Conservation (phyloP, 169 alveolate species). For the Plasmodium adleri region DNA sequence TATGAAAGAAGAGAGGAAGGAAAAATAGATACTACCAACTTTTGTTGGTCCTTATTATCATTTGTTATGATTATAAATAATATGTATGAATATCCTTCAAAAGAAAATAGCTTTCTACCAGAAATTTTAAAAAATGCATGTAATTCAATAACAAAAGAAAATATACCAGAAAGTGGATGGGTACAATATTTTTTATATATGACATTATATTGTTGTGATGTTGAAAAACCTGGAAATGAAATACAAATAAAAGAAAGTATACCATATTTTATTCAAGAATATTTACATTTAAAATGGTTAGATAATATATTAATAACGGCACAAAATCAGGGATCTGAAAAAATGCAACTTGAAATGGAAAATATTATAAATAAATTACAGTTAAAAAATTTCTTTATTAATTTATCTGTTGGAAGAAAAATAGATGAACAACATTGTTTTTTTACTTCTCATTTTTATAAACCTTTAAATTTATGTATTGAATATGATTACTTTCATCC, state of each 20-base stretch:
- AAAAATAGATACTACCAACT: slow-evolving; percentile 79
- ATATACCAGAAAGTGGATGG: slow-evolving; percentile 89
- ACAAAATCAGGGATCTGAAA: slow-evolving; percentile 89
- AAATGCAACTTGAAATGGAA: slow-evolving; percentile 88
- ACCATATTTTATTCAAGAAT: slow-evolving; percentile 86
- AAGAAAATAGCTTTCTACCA: slow-evolving; percentile 69
- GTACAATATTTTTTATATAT: slow-evolving; percentile 86
- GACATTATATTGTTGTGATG: slow-evolving; percentile 88
- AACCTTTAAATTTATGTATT: slow-evolving; percentile 85
- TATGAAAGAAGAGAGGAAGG: slow-evolving; percentile 53
- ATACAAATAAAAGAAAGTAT: slow-evolving; percentile 83
- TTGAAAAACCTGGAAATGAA: slow-evolving; percentile 87
- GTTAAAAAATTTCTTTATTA: slow-evolving; percentile 83
- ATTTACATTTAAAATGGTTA: slow-evolving; percentile 88
- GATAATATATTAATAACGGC: slow-evolving; percentile 86
- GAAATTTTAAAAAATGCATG: slow-evolving; percentile 74
- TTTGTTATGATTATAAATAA: slow-evolving; percentile 80
- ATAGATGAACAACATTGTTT: slow-evolving; percentile 91
- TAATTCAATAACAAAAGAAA: slow-evolving; percentile 79
- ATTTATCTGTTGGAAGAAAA: slow-evolving; percentile 88
- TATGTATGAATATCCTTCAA: slow-evolving; percentile 82
- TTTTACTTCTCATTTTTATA: slow-evolving; percentile 87
- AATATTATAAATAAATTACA: slow-evolving; percentile 84
- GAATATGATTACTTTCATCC: slow-evolving; percentile 89
- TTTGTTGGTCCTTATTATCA: slow-evolving; percentile 85